Base-by-base conservation (phyloP, 1,139 yeast genomes). In the Arxiozyma slooffiae region DNA sequence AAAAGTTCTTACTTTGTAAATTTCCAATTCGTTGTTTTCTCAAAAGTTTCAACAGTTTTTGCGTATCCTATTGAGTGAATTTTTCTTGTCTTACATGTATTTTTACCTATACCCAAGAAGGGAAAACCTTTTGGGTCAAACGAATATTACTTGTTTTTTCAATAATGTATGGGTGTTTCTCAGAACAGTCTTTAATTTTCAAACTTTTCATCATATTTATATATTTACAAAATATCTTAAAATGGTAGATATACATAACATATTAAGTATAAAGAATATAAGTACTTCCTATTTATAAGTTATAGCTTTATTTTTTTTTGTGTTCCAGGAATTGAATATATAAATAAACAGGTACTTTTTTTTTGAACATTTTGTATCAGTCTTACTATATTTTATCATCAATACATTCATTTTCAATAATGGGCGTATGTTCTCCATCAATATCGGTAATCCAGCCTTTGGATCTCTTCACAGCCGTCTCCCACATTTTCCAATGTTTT, bases 401-500 rank as follows among this genome's bases (percentile, higher is more conserved):
- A 34, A 34, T 30, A n/a, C 16, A 18, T 2, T 17, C 11, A 7
- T 20, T 37, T 5, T 41, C 48, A 6, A 17, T n/a, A 23, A 45
- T 46, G 1, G 50, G 48, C n/a, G 18, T 49, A 38, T 55, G 52
- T 24, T 53, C 55, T 7, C 54, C 55, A 14, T 56, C 56, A 36
- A 59, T 56, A 16, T 60, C 63, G 14, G 51, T 50, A 48, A 84
- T 71, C 96, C 96, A 88, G 49, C 87, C 89, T 57, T 71, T 76
- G 36, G 95, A 83, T 63, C 92, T 78, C 57, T 78, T 80, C 38
- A 88, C 78, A 8, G 95, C 96, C 47, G 78, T 77, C 65, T 85
- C 88, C 96, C 96, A 88, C 59, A 83, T 72, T 55, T 71, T 74
- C 87, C 92, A 85, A 60, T 72, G 74, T 56, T 71, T 72, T 64